These are phyloP conservation scores for Berkeleyomyces rouxiae DNA, from an alignment of 2,329 filamentous ascomycete genomes.

Conservation along the genomic window DNA sequence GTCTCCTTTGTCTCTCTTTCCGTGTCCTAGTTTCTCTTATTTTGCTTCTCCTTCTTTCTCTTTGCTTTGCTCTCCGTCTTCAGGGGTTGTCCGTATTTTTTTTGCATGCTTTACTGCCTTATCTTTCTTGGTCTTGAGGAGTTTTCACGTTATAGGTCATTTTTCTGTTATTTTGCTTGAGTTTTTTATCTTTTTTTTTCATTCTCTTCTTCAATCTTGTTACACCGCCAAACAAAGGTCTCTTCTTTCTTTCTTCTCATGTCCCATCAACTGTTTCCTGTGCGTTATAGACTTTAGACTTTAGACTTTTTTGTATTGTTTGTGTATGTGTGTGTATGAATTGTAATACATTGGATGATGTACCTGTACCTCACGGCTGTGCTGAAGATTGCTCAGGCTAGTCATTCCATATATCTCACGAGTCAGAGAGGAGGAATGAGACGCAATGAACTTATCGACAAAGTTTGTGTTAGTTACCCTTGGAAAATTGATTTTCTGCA, in stretches of 20 bases:
- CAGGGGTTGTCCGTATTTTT: background rate
- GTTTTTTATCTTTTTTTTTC: background rate
- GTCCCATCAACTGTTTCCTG: background rate
- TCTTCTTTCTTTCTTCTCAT: background rate
- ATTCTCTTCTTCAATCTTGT: background rate
- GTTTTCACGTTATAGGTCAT: background rate
- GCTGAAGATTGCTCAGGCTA: no score
- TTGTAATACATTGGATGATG: no score
- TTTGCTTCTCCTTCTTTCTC: background rate
- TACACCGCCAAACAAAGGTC: background rate
- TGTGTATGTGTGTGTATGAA: no score
- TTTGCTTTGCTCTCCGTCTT: background rate
- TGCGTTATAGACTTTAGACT: background rate
- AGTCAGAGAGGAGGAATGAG: no score
- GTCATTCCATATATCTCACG: no score
- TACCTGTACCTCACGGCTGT: no score
- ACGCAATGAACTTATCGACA: no score
- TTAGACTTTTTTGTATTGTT: background rate
- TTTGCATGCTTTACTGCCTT: background rate
- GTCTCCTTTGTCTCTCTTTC: background rate
- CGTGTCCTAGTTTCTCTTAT: background rate
- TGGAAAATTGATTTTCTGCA: no score
- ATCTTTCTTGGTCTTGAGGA: background rate
- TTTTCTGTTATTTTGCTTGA: background rate
- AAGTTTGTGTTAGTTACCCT: no score